Conservation (phyloP, 345 rosid genomes). For the Populus davidiana region DNA sequence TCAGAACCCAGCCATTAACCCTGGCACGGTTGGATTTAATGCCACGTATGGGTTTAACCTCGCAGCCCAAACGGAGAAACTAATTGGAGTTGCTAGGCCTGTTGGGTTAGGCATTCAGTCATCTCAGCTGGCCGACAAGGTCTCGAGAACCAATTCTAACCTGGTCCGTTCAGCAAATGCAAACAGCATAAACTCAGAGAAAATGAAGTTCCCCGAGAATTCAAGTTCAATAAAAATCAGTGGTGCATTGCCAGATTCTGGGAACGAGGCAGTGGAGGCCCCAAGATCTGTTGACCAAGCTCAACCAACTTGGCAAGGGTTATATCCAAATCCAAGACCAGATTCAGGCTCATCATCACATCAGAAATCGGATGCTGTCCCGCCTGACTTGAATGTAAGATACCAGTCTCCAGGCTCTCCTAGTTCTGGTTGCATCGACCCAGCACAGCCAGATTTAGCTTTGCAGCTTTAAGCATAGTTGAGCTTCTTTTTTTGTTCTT, state of each 20-base stretch:
- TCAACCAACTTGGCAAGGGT: slow-evolving; percentile 63
- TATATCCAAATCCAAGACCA: slow-evolving; percentile 55
- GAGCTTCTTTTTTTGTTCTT: slow-evolving; percentile 5
- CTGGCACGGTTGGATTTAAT: slow-evolving; percentile 43
- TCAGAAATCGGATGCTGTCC: slow-evolving; percentile 64
- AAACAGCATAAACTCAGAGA: slow-evolving; percentile 19
- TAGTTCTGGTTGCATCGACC: slow-evolving; percentile 66
- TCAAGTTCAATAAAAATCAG: slow-evolving; percentile 7
- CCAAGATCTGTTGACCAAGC: slow-evolving; percentile 46
- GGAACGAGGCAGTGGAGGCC: slow-evolving; percentile 12
- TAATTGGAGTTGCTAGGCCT: slow-evolving; percentile 22
- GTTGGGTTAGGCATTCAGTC: slow-evolving; percentile 32
- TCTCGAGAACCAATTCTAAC: slow-evolving; percentile 22
- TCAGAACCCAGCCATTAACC: slow-evolving; percentile 22
- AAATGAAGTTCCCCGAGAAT: slow-evolving; percentile 21
- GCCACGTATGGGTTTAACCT: slow-evolving; percentile 33
- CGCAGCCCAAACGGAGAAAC: slow-evolving; percentile 37
- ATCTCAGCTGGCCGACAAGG: slow-evolving; percentile 25
- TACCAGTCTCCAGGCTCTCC: slow-evolving; percentile 92
- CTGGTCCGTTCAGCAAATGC: slow-evolving; percentile 15
- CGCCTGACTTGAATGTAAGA: slow-evolving; percentile 85
- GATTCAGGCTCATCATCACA: slow-evolving; percentile 51
- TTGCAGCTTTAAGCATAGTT: slow-evolving; percentile 56
- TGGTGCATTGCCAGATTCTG: slow-evolving; percentile 16
- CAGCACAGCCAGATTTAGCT: slow-evolving; percentile 94